Conservation (phyloP, 108 stramenopile species). For the Fragilaria crotonensis region DNA sequence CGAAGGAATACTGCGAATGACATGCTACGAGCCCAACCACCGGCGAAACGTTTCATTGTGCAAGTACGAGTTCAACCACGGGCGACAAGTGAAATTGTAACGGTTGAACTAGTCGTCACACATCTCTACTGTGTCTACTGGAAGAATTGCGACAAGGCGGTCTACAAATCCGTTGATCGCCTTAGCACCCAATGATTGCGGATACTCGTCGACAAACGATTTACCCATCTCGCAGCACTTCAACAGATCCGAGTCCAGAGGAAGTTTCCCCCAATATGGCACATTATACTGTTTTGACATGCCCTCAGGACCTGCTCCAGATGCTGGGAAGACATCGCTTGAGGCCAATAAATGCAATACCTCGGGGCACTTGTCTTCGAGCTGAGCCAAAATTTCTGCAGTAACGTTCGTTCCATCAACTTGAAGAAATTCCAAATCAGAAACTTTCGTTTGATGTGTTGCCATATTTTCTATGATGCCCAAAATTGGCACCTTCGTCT, state of each 20-base stretch:
- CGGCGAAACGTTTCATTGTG: no score
- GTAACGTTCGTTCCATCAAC: constrained; percentile 56
- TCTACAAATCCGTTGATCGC: constrained; percentile 57
- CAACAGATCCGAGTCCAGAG: constrained; percentile 92
- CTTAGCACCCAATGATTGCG: constrained; percentile 39
- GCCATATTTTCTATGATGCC: constrained; percentile 99
- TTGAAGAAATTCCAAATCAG: constrained; percentile 46
- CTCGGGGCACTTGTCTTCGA: constrained; percentile 73
- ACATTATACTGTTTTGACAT: constrained; percentile 89
- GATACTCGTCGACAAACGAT: constrained; percentile 53
- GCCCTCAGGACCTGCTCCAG: constrained; percentile 65
- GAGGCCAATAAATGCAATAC: constrained; percentile 51
- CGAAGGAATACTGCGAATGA: no score
- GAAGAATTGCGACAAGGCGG: constrained; percentile 46
- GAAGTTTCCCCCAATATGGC: constrained; percentile 87
- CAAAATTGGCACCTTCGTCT: constrained; percentile 89
- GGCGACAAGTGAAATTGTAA: no score
- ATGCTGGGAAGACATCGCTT: constrained; percentile 71
- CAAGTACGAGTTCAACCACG: no score
- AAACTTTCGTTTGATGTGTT: constrained; percentile 47
- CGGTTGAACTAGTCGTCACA: no score
- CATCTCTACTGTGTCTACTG: constrained; percentile 61
- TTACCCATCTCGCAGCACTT: constrained; percentile 89
- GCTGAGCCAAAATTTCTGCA: constrained; percentile 36
- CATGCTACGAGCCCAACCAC: no score